phyloP scores from a whole-genome alignment of 192 early-diverging fungal genomes.

The Umbelopsis sp. region DNA sequence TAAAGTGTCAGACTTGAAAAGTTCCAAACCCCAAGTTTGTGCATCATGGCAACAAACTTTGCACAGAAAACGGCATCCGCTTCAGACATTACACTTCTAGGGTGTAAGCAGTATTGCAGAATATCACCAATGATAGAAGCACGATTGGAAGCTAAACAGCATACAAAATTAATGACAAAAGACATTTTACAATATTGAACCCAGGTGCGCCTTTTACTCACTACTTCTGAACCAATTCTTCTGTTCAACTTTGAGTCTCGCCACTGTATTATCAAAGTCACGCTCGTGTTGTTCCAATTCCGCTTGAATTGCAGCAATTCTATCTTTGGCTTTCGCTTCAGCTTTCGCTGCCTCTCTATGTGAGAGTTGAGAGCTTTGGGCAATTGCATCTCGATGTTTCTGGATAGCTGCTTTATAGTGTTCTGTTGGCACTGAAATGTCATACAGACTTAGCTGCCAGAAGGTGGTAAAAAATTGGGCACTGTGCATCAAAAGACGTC shows the following conservation, averaged over 20 bases:
- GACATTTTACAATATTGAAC: background rate
- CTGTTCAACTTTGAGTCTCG: conserved; percentile 19
- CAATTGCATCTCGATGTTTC: conserved; percentile 43
- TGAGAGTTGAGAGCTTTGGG: conserved; percentile 28
- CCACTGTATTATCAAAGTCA: conserved; percentile 26
- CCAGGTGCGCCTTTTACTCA: background rate
- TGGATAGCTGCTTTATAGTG: conserved; percentile 64
- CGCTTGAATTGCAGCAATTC: conserved; percentile 21
- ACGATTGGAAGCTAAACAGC: conserved; percentile 34
- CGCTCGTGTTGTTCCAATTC: conserved; percentile 28
- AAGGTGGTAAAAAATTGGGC: conserved; percentile 76
- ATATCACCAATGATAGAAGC: conserved; percentile 45
- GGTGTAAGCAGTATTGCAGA: conserved; percentile 75
- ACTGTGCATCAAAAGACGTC: too few species aligned
- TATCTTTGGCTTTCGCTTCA: conserved; percentile 28
- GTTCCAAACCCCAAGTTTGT: conserved; percentile 65
- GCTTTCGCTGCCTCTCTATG: conserved; percentile 20
- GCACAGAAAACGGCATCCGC: conserved; percentile 77
- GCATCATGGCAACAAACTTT: conserved; percentile 72
- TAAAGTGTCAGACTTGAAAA: conserved; percentile 74
- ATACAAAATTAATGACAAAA: conserved; percentile 32
- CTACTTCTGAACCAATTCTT: conserved; percentile 28
- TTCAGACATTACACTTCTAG: conserved; percentile 63
- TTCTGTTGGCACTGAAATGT: conserved; percentile 65
- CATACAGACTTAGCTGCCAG: conserved; percentile 78